Evolutionary conservation across 1,284 basidiomycete species (phyloP).

Genomic region (Ustilago tritici): DNA sequence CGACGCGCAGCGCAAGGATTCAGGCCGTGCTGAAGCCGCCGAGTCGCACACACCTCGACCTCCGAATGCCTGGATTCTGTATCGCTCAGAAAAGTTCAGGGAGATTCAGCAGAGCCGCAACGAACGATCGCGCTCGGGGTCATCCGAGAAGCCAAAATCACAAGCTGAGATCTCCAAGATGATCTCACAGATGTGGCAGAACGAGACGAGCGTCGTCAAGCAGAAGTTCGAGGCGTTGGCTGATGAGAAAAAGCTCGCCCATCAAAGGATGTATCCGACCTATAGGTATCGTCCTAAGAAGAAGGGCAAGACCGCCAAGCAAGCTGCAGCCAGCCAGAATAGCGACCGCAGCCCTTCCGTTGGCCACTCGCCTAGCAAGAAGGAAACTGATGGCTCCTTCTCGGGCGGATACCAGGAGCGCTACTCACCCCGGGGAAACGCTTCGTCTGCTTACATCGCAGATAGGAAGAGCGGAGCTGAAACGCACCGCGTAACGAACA

Average conservation of each 20-base stretch:
- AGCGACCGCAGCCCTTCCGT: neutral
- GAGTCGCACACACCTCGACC: constrained; percentile 76
- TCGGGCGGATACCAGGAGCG: constrained; percentile 17
- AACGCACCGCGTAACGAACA: neutral
- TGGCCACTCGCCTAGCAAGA: constrained; percentile 1
- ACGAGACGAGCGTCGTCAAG: constrained; percentile 74
- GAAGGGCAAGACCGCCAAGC: constrained; percentile 29
- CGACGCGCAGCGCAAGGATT: constrained; percentile 13
- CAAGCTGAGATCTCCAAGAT: constrained; percentile 81
- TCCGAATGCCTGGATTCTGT: constrained; percentile 92
- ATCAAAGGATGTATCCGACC: constrained; percentile 47
- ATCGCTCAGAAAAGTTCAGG: constrained; percentile 78
- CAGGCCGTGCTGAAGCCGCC: constrained; percentile 5
- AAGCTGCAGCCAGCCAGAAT: constrained; percentile 3
- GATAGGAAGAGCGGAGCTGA: constrained; percentile 20
- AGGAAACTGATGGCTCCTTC: neutral
- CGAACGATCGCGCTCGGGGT: constrained; percentile 66
- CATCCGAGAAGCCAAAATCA: constrained; percentile 72
- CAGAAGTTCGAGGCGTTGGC: constrained; percentile 79
- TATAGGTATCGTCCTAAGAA: constrained; percentile 51
- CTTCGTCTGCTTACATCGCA: constrained; percentile 3
- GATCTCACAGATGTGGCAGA: constrained; percentile 79
- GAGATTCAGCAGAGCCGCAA: constrained; percentile 70
- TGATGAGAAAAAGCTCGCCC: constrained; percentile 76
- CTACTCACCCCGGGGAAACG: constrained; percentile 10